Base-by-base conservation (phyloP, 148 eudicot genomes). In the Talinum fruticosum region DNA sequence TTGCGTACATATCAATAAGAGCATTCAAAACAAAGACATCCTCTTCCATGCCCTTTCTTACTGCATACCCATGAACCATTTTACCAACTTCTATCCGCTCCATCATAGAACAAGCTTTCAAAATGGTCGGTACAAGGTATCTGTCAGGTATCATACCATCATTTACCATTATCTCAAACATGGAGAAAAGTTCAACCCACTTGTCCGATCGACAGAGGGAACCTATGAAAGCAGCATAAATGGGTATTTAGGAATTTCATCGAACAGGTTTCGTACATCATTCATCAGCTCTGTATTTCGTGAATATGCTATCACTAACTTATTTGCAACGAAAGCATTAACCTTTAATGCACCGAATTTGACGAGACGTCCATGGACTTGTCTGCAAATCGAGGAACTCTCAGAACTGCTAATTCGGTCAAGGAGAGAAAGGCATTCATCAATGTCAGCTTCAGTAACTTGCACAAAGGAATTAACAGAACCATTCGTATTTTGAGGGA, bases 211-310 rank as follows among this genome's bases (percentile, higher is more conserved):
- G 82, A 82, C 85, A 82, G 65, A 79, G 77, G 13, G 79, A 77
- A 34, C 84, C 83, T 24, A 89, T 87, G 74, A 89, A 80, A 37
- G 88, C 82, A 41, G 88, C 90, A 84, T 85, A 85, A 54, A 81
- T 62, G 12, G 66, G 26, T 37, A 86, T n/a, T 86, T 75, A 23
- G 90, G 82, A 68, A 90, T 83, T 84, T 88, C 88, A 79, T 87
- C 94, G 49, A 90, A 90, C 86, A 88, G 4, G 80, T 79, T 84
- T 19, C 82, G 82, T 66, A 91, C 94, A 87, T 88, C 90, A 74
- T 82, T 76, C 69, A 85, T 78, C 34, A 78, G 77, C 47, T 78
- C 86, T 41, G 34, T 41, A 30, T 71, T 75, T 37, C 36, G 76
- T 44, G 76, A 74, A 75, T 85, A 87, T 12, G 72, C 41, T 10